These are phyloP conservation scores for Zygoascus flipseniorum DNA, from an alignment of 805 yeast species.

Conservation along the genomic window DNA sequence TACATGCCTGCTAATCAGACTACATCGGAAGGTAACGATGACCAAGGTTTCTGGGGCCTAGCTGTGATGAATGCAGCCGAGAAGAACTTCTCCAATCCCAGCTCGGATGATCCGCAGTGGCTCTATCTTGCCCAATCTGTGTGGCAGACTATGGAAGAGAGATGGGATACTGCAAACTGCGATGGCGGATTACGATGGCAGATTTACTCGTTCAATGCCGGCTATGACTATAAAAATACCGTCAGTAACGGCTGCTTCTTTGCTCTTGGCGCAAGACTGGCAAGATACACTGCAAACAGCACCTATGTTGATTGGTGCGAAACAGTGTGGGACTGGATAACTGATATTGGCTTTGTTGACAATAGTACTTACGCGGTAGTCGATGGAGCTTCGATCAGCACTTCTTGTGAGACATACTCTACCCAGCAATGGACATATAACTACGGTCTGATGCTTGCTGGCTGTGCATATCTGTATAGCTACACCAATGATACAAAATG, in stretches of 20 bases:
- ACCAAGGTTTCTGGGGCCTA: slow-evolving; percentile 96
- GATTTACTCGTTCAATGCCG: slow-evolving; percentile 88
- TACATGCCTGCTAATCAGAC: slow-evolving; percentile 84
- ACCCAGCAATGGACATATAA: slow-evolving; percentile 78
- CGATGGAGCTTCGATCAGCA: slow-evolving; percentile 32
- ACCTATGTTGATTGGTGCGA: slow-evolving; percentile 71
- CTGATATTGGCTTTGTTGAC: slow-evolving; percentile 41
- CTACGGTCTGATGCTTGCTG: slow-evolving; percentile 69
- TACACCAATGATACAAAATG: slow-evolving; percentile 58
- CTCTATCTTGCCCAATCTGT: slow-evolving; percentile 78
- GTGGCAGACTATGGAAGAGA: slow-evolving; percentile 77
- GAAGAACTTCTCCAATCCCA: slow-evolving; percentile 68
- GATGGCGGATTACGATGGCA: slow-evolving; percentile 96
- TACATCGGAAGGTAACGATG: slow-evolving; percentile 94
- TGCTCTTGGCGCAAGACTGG: slow-evolving; percentile 79
- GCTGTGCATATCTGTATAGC: slow-evolving; percentile 74
- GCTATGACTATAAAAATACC: slow-evolving; percentile 87
- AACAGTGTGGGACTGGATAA: slow-evolving; percentile 74
- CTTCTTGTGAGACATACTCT: slow-evolving; percentile 55
- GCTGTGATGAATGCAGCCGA: slow-evolving; percentile 91
- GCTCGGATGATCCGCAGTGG: slow-evolving; percentile 62
- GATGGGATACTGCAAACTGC: slow-evolving; percentile 77
- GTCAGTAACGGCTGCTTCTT: slow-evolving; percentile 87
- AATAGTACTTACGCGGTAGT: slow-evolving; percentile 33
- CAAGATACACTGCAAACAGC: slow-evolving; percentile 69